A percentile compares a stretch with the other conserved stretches of the same genome.
Evolutionary conservation across 495 filamentous ascomycete genomes (phyloP).

Genomic region (Penicillium herquei): DNA sequence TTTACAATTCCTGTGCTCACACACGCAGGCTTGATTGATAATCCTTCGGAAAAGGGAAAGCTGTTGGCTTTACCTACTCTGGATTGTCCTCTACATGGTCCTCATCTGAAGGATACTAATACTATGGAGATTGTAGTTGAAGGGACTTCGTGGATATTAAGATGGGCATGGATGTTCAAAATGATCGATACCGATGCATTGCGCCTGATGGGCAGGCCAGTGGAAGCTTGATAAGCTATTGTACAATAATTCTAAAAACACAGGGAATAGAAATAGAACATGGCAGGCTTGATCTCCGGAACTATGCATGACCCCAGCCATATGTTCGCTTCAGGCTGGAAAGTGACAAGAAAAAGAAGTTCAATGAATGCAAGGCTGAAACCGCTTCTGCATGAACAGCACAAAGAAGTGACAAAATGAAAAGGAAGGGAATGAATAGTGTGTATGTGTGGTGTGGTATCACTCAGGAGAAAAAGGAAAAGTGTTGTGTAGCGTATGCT

Average conservation of each 20-base stretch:
- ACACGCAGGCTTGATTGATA: constrained; percentile 4
- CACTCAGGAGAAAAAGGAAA: constrained; percentile 10
- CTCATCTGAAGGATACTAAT: background rate
- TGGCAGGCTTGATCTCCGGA: constrained; percentile 23
- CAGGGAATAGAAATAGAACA: constrained; percentile 16
- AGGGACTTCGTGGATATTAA: constrained; percentile 20
- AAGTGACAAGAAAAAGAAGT: constrained; percentile 19
- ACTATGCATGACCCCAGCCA: constrained; percentile 25
- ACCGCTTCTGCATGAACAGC: constrained; percentile 1
- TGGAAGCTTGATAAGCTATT: constrained; percentile 23
- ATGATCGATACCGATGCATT: constrained; percentile 38
- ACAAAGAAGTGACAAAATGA: constrained; percentile 16
- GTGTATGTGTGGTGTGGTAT: constrained; percentile 17
- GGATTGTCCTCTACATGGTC: constrained; percentile 15
- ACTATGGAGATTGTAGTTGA: constrained; percentile 13
- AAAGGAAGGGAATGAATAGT: constrained; percentile 19
- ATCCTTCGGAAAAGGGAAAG: constrained; percentile 8
- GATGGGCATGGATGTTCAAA: constrained; percentile 48
- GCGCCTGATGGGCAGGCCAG: constrained; percentile 33
- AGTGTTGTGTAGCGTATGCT: constrained; percentile 7
- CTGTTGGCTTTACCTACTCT: constrained; percentile 35
- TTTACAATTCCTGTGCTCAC: constrained; percentile 42
- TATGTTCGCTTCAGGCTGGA: constrained; percentile 16
- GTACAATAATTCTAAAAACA: constrained; percentile 29
- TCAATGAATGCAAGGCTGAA: constrained; percentile 14